Conservation (phyloP, 495 filamentous ascomycete species). For the Rusavskia elegans region DNA sequence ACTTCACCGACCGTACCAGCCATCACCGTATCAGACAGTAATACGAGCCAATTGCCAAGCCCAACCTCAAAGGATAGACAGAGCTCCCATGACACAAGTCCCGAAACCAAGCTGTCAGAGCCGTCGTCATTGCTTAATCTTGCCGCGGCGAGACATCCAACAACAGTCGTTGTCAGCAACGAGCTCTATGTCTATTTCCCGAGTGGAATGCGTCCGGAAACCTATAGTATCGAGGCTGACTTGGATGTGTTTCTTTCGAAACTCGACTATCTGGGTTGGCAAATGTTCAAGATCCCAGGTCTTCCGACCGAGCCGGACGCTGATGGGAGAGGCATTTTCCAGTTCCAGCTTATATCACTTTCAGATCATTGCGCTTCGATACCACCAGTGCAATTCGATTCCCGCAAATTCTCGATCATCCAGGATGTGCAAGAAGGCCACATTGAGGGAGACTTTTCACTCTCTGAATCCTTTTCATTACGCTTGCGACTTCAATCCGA, state of each 20-base stretch:
- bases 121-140: background rate
- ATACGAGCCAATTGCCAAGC: too few species aligned
- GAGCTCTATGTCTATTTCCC: background rate
- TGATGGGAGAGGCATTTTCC: background rate
- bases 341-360: background rate
- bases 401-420: background rate
- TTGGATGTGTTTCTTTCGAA: background rate
- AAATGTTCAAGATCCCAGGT: background rate
- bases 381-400: background rate
- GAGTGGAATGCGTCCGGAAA: background rate
- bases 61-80: too few species aligned
- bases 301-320: background rate
- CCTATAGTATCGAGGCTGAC: background rate
- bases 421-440: background rate
- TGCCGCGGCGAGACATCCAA: background rate
- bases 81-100: too few species aligned
- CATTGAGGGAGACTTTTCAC: background rate
- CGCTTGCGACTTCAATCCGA: background rate
- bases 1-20: too few species aligned
- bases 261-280: background rate
- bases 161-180: background rate
- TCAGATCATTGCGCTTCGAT: background rate
- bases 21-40: too few species aligned
- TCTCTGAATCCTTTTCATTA: background rate
- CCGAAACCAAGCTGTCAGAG: background rate